Base-by-base conservation (phyloP, 352 stramenopile genomes). In the Phytophthora macrochlamydospora region DNA sequence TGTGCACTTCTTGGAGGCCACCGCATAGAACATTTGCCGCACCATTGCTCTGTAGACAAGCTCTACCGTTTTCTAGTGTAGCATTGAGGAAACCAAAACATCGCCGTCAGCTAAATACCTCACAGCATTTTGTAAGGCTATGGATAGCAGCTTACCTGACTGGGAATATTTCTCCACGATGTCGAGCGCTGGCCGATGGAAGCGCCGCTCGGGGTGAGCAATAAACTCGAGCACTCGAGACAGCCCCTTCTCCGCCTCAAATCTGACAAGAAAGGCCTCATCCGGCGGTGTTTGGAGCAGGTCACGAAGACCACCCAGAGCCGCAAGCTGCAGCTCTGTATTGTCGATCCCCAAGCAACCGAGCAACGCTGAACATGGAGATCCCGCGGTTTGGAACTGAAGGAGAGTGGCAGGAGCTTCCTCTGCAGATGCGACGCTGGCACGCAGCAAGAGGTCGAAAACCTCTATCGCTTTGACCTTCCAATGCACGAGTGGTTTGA, bases 141-240 rank as follows among this genome's bases (percentile, higher is more conserved):
- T 24, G 18, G 18, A 24, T 24, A 24, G 18, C n/a, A 56, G 64
- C 68, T 52, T 73, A 90, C 81, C 74, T 42, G 73, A 69, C 11
- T 73, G 65, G 2, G 83, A 91, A 29, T 89, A 78, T 7, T 54
- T 78, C 48, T 86, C 78, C 3, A 87, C 13, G 35, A 85, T 87
- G 9, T 75, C 65, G 3, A 91, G 78, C 46, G 74, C 48, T 7
- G 66, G 68, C 0, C 50, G 53, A 46, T 89, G 78, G 29, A 76
- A 88, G 7, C 75, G 65, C 24, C 78, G 59, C 14, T 89, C 76
- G 0, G 62, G 9, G 48, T 83, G 74, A 4, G 50, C 31, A 2
- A 71, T 51, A 32, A 85, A 79, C 24, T 46, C 30, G 2, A 88
- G 56, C 0, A 77, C 59, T 0, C 54, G 58, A 7, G 65, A 30